These are phyloP conservation scores for Magnolia changhungtana DNA, from an alignment of 164 flowering plant species.

Conservation along the genomic window DNA sequence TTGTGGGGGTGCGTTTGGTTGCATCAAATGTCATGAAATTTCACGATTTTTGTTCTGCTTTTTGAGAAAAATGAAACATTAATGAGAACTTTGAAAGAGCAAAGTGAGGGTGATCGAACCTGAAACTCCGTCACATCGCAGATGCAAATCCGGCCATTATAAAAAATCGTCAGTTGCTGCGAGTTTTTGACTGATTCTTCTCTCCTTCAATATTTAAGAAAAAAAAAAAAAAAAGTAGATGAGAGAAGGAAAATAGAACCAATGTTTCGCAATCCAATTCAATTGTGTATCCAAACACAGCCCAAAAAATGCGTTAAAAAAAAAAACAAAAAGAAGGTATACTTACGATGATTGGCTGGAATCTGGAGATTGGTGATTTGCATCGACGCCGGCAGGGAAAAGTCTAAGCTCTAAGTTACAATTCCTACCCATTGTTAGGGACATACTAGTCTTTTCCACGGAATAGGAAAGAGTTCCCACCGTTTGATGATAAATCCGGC, in stretches of 20 bases:
- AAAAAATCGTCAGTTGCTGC: conserved; percentile 45
- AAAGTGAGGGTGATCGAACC: conserved; percentile 18
- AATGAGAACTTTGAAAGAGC: neutral
- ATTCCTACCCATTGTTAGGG: neutral
- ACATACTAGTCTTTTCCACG: neutral
- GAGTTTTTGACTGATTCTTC: neutral
- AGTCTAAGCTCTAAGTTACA: conserved; percentile 3
- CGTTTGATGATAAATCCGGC: neutral
- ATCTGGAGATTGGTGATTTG: neutral
- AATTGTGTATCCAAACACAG: too few species aligned
- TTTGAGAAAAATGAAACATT: neutral
- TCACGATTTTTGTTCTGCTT: neutral
- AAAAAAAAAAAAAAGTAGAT: neutral
- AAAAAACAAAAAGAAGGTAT: neutral
- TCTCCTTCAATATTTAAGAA: neutral
- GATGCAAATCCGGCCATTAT: conserved; percentile 40
- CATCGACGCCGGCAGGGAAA: conserved; percentile 2
- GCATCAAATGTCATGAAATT: neutral
- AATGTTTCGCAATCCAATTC: too few species aligned
- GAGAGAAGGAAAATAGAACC: too few species aligned
- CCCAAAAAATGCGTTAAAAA: too few species aligned
- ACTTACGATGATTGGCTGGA: neutral
- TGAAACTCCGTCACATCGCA: conserved; percentile 49
- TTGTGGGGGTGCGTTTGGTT: neutral
- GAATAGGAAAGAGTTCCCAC: neutral